A percentile compares a stretch with the other conserved stretches of the same genome.
phyloP scores from a whole-genome alignment of 192 early-diverging fungal species.

The Gamsiella multidivaricata region DNA sequence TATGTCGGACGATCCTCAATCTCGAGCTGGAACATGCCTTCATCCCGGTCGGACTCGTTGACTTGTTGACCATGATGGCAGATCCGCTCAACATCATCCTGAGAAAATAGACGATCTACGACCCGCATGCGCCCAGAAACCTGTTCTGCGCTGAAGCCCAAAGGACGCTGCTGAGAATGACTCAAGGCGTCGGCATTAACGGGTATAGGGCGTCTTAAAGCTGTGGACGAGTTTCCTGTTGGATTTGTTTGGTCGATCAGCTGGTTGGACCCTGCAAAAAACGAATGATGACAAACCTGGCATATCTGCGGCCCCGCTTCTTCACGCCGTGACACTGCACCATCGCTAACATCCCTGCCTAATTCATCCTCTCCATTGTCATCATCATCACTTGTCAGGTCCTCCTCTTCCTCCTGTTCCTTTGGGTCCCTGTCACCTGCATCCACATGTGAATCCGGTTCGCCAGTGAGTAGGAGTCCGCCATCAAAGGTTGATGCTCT shows the following conservation, averaged over 20 bases:
- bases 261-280: constrained; percentile 2
- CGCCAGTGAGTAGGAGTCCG: constrained; percentile 27
- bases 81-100: constrained; percentile 6
- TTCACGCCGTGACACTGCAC: no score
- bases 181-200: background rate
- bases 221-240: background rate
- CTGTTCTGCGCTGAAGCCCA: background rate
- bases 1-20: constrained; percentile 35
- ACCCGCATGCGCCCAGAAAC: background rate
- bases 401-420: constrained; percentile 30
- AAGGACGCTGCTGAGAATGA: constrained; percentile 3
- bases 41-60: constrained; percentile 43
- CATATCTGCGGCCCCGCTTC: constrained; percentile 8
- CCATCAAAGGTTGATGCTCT: constrained; percentile 53
- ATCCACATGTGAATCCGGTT: background rate
- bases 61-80: background rate
- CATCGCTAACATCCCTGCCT: background rate
- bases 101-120: background rate
- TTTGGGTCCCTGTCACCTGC: constrained; percentile 6
- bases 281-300: constrained; percentile 33
- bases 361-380: constrained; percentile 3
- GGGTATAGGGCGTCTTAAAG: background rate
- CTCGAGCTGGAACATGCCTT: constrained; percentile 48
- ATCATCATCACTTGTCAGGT: constrained; percentile 41
- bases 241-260: background rate